A percentile compares a stretch with the other conserved stretches of the same genome.
These are phyloP conservation scores for Daldinia sp. DNA, from an alignment of 2,329 filamentous ascomycete species.

Conservation along the genomic window DNA sequence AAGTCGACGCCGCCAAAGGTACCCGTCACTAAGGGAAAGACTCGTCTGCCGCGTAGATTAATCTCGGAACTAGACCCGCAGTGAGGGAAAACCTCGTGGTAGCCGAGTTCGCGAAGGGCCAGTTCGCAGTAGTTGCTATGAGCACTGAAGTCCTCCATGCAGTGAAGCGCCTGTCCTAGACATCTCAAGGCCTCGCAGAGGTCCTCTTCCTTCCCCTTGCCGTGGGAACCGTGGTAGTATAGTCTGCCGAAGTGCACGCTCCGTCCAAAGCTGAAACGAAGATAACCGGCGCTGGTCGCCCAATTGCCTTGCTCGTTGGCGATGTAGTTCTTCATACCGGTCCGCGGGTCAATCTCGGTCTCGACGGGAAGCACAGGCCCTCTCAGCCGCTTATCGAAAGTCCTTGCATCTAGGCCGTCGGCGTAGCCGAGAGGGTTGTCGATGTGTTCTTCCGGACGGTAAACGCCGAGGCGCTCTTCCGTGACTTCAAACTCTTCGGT, in stretches of 20 bases:
- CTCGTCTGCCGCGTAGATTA: conserved; percentile 72
- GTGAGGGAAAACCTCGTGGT: conserved; percentile 77
- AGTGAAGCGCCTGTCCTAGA: conserved; percentile 81
- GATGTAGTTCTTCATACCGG: conserved; percentile 99
- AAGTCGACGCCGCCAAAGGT: conserved; percentile 87
- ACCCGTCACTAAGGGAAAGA: conserved; percentile 80
- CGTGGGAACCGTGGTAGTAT: conserved; percentile 74
- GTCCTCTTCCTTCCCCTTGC: conserved; percentile 77
- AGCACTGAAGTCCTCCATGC: conserved; percentile 82
- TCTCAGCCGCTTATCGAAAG: conserved; percentile 83
- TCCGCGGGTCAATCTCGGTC: conserved; percentile 77
- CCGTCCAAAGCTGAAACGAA: conserved; percentile 79
- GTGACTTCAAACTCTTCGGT: conserved; percentile 89
- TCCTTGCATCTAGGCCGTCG: conserved; percentile 85
- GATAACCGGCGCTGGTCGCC: conserved; percentile 89
- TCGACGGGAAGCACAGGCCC: conserved; percentile 80
- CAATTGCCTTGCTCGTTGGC: conserved; percentile 88
- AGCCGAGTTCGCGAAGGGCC: conserved; percentile 78
- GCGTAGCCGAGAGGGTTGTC: conserved; percentile 88
- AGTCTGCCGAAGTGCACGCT: conserved; percentile 82
- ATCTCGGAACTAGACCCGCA: conserved; percentile 76
- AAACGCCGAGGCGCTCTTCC: conserved; percentile 81
- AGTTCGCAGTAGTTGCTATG: conserved; percentile 89
- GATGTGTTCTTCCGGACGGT: conserved; percentile 80
- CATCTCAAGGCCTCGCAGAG: conserved; percentile 84